Conservation (phyloP, 495 filamentous ascomycete species). For the Daldinia grandis region DNA sequence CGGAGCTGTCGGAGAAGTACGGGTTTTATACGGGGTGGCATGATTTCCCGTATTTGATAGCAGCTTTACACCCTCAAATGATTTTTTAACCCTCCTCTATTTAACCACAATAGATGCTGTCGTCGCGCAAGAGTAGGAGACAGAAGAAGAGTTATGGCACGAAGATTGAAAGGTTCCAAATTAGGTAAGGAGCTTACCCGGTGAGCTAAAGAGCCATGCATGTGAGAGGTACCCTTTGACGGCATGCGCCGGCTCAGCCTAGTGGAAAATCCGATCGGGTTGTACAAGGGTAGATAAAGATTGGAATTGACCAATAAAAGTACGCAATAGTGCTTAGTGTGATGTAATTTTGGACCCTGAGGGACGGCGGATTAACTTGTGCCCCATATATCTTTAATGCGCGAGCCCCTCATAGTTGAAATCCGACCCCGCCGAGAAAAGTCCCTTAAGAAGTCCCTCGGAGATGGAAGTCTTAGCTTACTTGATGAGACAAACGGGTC, state of each 20-base stretch:
- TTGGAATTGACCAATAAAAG: constrained; percentile 25
- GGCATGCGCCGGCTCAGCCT: constrained; percentile 19
- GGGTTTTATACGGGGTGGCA: constrained; percentile 20
- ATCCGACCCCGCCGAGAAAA: constrained; percentile 32
- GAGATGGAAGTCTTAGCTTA: constrained; percentile 2
- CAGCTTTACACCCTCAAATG: not conserved
- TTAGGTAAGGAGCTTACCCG: constrained; percentile 3
- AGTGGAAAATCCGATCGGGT: not conserved
- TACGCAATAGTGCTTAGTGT: not conserved
- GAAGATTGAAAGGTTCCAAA: constrained; percentile 22
- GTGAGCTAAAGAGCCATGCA: not conserved
- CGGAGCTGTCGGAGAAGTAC: constrained; percentile 22
- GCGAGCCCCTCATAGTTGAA: constrained; percentile 18
- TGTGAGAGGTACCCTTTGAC: not conserved
- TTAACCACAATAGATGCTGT: not conserved
- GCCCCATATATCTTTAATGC: not conserved
- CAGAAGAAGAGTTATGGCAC: not conserved
- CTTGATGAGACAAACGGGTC: not conserved
- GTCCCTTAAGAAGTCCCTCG: constrained; percentile 17
- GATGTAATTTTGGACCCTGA: constrained; percentile 28
- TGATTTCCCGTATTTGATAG: not conserved
- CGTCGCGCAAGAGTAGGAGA: not conserved
- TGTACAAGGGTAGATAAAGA: not conserved
- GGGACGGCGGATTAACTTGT: not conserved
- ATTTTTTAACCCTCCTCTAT: not conserved